Evolutionary conservation across 2,329 filamentous ascomycete species (phyloP).

Genomic region (Cercospora beticola): DNA sequence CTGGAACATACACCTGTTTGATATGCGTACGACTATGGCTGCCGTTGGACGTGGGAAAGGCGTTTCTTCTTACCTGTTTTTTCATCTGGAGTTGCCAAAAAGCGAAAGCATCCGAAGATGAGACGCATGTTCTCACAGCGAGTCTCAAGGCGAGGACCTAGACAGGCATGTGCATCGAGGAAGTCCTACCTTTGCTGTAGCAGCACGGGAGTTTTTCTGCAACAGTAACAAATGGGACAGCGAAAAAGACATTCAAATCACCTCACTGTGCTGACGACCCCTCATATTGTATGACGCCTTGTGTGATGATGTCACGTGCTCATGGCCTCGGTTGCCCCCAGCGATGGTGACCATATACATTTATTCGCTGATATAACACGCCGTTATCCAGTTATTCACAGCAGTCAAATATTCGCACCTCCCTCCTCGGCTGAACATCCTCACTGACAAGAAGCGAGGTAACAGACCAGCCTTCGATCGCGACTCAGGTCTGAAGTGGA

Average conservation of each 20-base stretch:
- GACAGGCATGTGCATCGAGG: constrained; percentile 1
- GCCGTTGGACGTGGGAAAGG: background rate
- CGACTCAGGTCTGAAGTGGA: background rate
- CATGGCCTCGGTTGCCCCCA: background rate
- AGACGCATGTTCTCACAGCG: background rate
- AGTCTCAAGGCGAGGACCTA: constrained; percentile 4
- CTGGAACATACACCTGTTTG: background rate
- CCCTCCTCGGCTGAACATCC: no score
- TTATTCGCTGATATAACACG: background rate
- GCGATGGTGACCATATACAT: background rate
- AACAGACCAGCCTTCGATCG: background rate
- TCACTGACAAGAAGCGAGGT: background rate
- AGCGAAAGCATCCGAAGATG: constrained; percentile 1
- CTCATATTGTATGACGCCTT: background rate
- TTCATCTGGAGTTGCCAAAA: background rate
- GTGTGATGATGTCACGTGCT: background rate
- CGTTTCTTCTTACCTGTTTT: background rate
- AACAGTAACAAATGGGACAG: constrained; percentile 1
- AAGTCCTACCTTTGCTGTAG: constrained; percentile 5
- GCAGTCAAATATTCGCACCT: background rate
- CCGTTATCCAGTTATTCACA: background rate
- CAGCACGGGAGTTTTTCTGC: background rate
- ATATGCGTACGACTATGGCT: background rate
- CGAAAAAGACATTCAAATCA: constrained; percentile 17
- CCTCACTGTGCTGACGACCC: constrained; percentile 9